Base-by-base conservation (phyloP, 2,329 filamentous ascomycete genomes). In the Aspergillus sp. region DNA sequence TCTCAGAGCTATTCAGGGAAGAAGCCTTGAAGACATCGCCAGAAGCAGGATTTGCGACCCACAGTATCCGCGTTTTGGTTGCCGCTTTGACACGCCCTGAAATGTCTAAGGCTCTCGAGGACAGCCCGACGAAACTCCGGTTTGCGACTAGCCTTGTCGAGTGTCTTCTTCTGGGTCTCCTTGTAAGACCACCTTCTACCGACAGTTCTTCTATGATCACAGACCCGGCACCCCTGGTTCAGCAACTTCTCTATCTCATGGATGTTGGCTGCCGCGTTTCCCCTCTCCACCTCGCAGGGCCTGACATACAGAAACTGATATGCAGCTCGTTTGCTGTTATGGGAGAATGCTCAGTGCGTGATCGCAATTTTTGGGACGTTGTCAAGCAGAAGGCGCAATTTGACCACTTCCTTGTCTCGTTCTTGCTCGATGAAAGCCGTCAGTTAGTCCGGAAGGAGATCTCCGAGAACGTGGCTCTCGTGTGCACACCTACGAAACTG, bases 1-100 rank as follows among this genome's bases (percentile, higher is more conserved):
- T 94, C 35, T 70, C 74, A 26, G 76, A 81, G 46, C 84, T 82
- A 60, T 73, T 88, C 35, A 68, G 73, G 28, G 67, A 66, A 51
- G 69, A 70, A 60, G 68, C 57, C 5, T 54, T 66, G 12, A 66
- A 70, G 50, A 65, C 28, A 42, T 30, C 19, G n/a, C 42, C n/a
- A 35, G 43, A 43, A 48, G n/a, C 32, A 19, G 38, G 52, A n/a
- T 69, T 72, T 43, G 58, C 71, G 8, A 57, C 56, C 39, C 72
- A 71, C 46, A 70, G 66, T 49, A 65, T 83, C 47, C 69, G 67
- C 5, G 69, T 85, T 29, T 66, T 85, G 26, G 75, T 83, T 30
- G 69, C 75, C 12, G 81, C 82, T 5, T 74, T 88, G 43, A 79
- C 77, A 8, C 76, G 83, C 48, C 67, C 74, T 27, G 70, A 76